These are phyloP conservation scores for Dioszegia aurantiaca DNA, from an alignment of 768 basidiomycete genomes.

Conservation along the genomic window DNA sequence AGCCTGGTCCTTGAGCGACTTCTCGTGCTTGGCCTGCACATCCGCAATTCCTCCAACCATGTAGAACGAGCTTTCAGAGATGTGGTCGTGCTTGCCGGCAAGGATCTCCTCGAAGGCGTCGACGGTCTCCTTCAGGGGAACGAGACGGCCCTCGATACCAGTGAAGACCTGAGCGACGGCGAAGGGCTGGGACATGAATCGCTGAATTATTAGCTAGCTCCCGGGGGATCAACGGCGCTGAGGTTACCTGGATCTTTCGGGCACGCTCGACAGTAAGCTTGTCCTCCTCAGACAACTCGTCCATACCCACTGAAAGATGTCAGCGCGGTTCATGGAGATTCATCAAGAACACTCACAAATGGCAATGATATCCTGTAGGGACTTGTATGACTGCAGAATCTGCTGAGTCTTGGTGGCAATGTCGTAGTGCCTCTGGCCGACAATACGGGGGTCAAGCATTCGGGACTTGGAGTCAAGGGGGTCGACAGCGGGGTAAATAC, in stretches of 20 bases:
- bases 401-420: conserved; percentile 96
- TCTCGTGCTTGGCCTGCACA: conserved; percentile 94
- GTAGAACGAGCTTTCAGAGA: conserved; percentile 97
- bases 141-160: conserved; percentile 96
- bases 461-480: conserved; percentile 99
- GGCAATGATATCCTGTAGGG: conserved; percentile 87
- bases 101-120: conserved; percentile 92
- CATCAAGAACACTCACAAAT: conserved; percentile 57
- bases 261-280: conserved; percentile 97
- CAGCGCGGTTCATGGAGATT: conserved; percentile 9
- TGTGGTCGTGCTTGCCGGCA: conserved; percentile 75
- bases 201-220: no score
- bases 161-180: conserved; percentile 99
- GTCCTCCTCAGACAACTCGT: conserved; percentile 99
- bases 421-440: conserved; percentile 83
- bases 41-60: conserved; percentile 90
- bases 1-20: conserved; percentile 89
- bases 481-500: conserved; percentile 99
- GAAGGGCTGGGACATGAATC: conserved; percentile 99
- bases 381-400: conserved; percentile 62
- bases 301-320: conserved; percentile 75
- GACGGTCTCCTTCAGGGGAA: conserved; percentile 77
- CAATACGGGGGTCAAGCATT: conserved; percentile 99
- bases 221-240: no score
- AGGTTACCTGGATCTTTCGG: conserved; percentile 72